phyloP scores from a whole-genome alignment of 2,329 filamentous ascomycete species.

The Aspergillus flavus region DNA sequence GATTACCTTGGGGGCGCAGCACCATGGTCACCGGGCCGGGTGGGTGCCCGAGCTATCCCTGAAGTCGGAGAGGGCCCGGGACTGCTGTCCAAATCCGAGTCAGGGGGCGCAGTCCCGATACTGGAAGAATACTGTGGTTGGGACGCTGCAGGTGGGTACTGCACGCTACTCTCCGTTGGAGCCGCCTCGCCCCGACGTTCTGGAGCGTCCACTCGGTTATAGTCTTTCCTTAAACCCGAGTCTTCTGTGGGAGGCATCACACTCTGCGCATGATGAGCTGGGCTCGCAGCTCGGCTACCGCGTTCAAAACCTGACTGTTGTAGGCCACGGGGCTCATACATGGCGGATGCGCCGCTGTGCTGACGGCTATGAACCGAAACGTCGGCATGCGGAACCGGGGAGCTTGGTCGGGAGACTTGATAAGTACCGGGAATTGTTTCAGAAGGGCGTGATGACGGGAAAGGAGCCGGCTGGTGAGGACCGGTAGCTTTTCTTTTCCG shows the following conservation, averaged over 20 bases:
- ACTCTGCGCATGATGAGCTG: neutral
- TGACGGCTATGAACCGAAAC: constrained; percentile 10
- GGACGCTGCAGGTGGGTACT: neutral
- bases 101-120: constrained; percentile 10
- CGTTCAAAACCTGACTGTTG: constrained; percentile 5
- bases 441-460: constrained; percentile 53
- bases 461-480: constrained; percentile 53
- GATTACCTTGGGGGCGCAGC: constrained; percentile 1
- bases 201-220: constrained; percentile 4
- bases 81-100: constrained; percentile 16
- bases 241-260: neutral
- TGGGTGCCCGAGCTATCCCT: constrained; percentile 3
- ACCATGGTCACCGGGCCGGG: neutral
- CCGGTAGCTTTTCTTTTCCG: constrained; percentile 79
- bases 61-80: constrained; percentile 10
- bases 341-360: constrained; percentile 12
- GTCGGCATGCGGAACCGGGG: constrained; percentile 20
- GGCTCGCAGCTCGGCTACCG: neutral
- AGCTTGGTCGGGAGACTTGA: constrained; percentile 14
- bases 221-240: neutral
- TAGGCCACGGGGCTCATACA: constrained; percentile 7
- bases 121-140: constrained; percentile 13
- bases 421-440: constrained; percentile 27
- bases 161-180: neutral
- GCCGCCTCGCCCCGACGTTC: constrained; percentile 7